Evolutionary conservation across 164 flowering plant species (phyloP).

Genomic region (Liquidambar formosana): DNA sequence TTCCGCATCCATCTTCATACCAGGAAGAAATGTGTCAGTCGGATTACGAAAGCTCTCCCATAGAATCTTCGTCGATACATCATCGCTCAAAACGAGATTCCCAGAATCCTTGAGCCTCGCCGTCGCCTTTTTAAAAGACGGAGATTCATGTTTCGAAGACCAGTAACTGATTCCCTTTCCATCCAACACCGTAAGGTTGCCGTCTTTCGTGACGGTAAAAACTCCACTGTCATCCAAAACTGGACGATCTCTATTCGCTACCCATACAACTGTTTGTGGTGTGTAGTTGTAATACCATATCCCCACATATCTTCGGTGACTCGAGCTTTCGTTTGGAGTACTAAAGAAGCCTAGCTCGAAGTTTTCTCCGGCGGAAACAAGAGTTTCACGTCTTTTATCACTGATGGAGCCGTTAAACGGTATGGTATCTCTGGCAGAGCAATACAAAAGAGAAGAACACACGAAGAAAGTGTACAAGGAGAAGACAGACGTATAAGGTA

Average conservation of each 20-base stretch:
- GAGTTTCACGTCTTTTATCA: constrained; percentile 12
- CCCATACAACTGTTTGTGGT: constrained; percentile 40
- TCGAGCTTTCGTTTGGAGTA: constrained; percentile 14
- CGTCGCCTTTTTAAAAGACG: too few species aligned
- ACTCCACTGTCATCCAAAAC: neutral
- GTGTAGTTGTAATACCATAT: constrained; percentile 34
- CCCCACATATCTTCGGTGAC: constrained; percentile 26
- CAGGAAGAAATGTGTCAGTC: constrained; percentile 44
- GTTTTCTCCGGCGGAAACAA: constrained; percentile 28
- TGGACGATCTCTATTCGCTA: constrained; percentile 37
- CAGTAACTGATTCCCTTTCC: neutral
- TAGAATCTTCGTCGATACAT: neutral
- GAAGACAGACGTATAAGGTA: too few species aligned
- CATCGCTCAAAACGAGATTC: constrained; percentile 6
- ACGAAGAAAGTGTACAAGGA: too few species aligned
- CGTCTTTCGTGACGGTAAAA: constrained; percentile 15
- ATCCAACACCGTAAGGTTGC: constrained; percentile 18
- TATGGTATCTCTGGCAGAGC: constrained; percentile 20
- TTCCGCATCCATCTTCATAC: constrained; percentile 28
- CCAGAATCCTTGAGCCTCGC: too few species aligned
- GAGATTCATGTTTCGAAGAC: too few species aligned
- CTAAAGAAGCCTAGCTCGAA: constrained; percentile 48
- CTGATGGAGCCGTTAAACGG: neutral
- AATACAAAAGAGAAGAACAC: too few species aligned
- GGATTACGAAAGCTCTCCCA: constrained; percentile 43